Conservation (phyloP, 129 eudicot species). For the Pittosporum tobira region DNA sequence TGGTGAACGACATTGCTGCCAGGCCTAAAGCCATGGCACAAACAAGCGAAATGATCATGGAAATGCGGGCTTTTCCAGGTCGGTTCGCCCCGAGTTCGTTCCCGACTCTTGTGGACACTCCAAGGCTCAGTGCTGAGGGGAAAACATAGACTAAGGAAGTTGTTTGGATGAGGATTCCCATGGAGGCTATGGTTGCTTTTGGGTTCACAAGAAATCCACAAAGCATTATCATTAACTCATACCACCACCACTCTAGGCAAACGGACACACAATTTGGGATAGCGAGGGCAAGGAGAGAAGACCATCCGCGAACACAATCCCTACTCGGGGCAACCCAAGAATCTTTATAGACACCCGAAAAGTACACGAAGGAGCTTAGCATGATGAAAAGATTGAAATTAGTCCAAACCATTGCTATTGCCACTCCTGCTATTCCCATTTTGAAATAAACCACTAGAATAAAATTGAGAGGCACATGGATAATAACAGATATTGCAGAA, state of each 20-base stretch:
- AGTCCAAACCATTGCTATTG: conserved; percentile 69
- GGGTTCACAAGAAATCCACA: conserved; percentile 76
- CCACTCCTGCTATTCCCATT: conserved; percentile 76
- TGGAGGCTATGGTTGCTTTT: conserved; percentile 65
- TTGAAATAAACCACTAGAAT: conserved; percentile 52
- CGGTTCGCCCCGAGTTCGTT: conserved; percentile 77
- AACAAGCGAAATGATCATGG: conserved; percentile 49
- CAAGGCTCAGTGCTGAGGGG: conserved; percentile 73
- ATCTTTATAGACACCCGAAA: conserved; percentile 56
- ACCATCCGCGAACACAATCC: conserved; percentile 81
- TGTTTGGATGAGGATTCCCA: conserved; percentile 88
- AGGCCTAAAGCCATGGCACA: conserved; percentile 54
- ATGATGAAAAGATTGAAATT: conserved; percentile 56
- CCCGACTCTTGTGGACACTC: conserved; percentile 83
- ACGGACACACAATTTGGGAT: conserved; percentile 69
- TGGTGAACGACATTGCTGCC: conserved; percentile 51
- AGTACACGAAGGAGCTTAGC: conserved; percentile 35
- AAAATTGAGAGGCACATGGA: conserved; percentile 62
- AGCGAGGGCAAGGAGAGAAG: conserved; percentile 45
- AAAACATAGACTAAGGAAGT: conserved; percentile 82
- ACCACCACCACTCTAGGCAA: conserved; percentile 99
- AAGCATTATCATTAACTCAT: conserved; percentile 77
- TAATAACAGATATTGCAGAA: conserved; percentile 49
- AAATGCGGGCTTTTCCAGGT: conserved; percentile 59
- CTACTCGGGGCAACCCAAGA: conserved; percentile 73